Evolutionary conservation across 345 rosid species (phyloP), one percentile per base, ranked within the genome.

Genomic region (Melastoma malabathricum): DNA sequence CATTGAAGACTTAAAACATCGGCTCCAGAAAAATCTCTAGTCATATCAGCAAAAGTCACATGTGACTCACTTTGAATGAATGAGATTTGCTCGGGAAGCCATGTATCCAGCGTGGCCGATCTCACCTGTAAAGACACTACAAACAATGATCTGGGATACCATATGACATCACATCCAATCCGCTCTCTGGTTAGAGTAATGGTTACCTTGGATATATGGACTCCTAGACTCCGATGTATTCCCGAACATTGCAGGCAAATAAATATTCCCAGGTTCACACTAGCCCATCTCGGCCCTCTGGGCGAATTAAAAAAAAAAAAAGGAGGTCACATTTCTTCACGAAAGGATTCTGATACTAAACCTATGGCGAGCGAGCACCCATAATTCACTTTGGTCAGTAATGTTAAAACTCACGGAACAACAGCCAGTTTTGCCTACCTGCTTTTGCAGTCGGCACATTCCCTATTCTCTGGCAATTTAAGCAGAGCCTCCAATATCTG

Each of bases 231-330:
- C 41, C 98, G 78, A 62, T 92, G 97, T 50, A 79, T 50, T 48
- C 98, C 98, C 18, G 98, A 88, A 54, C 98, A 87, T 45, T 84
- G 97, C 86, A 92, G 77, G 77, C 98, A 92, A 58, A 92, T 92
- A 72, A 92, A 84, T 71, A 92, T 81, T 51, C 98, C 97, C 44
- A 92, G 78, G 68, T 92, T 92, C 62, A 92, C 97, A 58, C 97
- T 87, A 19, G 98, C 95, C 98, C 98, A 87, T 70, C 95, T 66
- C 18, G 98, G 95, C 50, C 66, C 95, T 72, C 97, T 84, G 78
- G 52, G 58, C 12, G 23, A 47, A 29, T 6, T 29, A 4, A 29
- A 29, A 29, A 29, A 5, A 29, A 29, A n/a, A n/a, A n/a, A n/a
- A n/a, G 38, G 38, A 29, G 38, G 38, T 29, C 6, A 27, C 6